Evolutionary conservation across 805 yeast species (phyloP).

Genomic region (Candida stauntonica): DNA sequence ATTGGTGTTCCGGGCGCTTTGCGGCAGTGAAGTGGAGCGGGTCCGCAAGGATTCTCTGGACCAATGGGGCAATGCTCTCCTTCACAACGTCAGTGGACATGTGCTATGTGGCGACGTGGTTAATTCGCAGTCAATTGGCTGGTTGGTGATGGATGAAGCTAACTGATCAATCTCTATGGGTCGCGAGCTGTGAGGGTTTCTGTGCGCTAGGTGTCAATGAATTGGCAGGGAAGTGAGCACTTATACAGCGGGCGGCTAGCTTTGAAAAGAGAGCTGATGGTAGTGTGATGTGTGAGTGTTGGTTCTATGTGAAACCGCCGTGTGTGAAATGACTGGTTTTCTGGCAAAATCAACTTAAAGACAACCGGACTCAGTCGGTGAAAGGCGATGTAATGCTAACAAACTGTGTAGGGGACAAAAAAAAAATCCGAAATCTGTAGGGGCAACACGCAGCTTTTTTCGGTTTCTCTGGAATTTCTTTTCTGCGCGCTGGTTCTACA

Average conservation of each 20-base stretch:
- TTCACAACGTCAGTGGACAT: slow-evolving; percentile 27
- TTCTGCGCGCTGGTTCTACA: no score
- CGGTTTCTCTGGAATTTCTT: no score
- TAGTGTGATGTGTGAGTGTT: neutral
- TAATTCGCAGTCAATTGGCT: neutral
- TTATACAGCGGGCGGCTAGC: neutral
- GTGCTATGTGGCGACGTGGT: neutral
- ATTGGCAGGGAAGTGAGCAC: neutral
- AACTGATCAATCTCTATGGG: no score
- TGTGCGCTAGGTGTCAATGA: neutral
- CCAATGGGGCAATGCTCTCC: slow-evolving; percentile 45
- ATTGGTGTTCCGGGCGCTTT: slow-evolving; percentile 45
- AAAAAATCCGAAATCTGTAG: no score
- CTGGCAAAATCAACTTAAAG: no score
- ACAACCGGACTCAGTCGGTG: no score
- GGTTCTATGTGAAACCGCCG: neutral
- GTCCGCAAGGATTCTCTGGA: slow-evolving; percentile 55
- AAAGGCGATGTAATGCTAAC: no score
- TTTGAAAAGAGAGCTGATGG: neutral
- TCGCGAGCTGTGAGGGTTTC: no score
- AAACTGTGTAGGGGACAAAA: no score
- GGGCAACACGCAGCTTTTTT: no score
- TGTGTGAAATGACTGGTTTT: neutral
- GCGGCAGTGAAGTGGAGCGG: slow-evolving; percentile 65
- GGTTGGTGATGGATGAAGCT: slow-evolving; percentile 2